Base-by-base conservation (phyloP, 2,329 filamentous ascomycete genomes). In the Sporothrix globosa region DNA sequence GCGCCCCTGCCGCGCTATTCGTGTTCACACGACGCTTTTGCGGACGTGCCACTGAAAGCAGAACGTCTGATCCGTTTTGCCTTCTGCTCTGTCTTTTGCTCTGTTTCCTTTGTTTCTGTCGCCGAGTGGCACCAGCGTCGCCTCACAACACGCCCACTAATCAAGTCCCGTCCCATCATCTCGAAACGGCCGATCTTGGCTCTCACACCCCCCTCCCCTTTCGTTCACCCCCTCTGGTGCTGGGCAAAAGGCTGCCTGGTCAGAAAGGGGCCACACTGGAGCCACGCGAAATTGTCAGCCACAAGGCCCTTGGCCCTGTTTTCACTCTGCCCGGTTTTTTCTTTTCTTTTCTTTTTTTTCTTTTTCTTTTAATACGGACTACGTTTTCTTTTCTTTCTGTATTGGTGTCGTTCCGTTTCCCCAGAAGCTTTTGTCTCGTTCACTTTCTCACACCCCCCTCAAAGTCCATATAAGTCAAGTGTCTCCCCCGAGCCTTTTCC, bases 131-230 rank as follows among this genome's bases (percentile, higher is more conserved):
- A 17, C 41, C 41, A 13, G 13, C 24, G n/a, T 54, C 34, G 17
- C 48, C 54, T 54, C 48, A 41, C 24, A 7, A 14, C 46, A 30
- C 48, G 48, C 68, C 58, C 30, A 54, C 68, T 69, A 69, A 63
- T 53, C 60, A 58, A 70, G 17, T 66, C 68, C 68, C 68, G 60
- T 70, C 68, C 68, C 68, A 69, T 73, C 71, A 72, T 73, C 72
- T 69, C 71, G 68, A 72, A 73, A 73, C 72, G 72, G 71, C 63
- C 72, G 72, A 72, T 73, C 72, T 71, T 70, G 69, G 72, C 34
- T 34, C 34, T 4, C 34, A 34, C 34, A 5, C 34, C 34, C 34
- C 34, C 34, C 34, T 34, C 34, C 6, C 56, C 17, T 70, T 46
- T 21, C 24, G 2, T 50, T 58, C 65, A 56, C 69, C 41, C 63